A percentile compares a stretch with the other conserved stretches of the same genome.
These are phyloP conservation scores for Chenopodium album DNA, from an alignment of 148 eudicot genomes.

Conservation along the genomic window DNA sequence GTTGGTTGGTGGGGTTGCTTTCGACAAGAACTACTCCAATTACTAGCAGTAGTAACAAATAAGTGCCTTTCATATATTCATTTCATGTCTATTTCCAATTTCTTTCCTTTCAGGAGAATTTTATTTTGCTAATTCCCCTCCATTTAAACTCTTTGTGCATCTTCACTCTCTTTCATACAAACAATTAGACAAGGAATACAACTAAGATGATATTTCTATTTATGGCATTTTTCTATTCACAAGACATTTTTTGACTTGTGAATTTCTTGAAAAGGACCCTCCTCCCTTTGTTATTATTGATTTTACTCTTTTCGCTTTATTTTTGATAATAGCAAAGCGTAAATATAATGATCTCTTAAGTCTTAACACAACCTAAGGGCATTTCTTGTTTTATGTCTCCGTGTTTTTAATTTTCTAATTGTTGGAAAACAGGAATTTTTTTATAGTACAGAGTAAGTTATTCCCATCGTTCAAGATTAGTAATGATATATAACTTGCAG, in stretches of 20 bases:
- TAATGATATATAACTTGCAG: no score
- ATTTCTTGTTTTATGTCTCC: no score
- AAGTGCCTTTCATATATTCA: slow-evolving; percentile 18
- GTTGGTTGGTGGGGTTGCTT: slow-evolving; percentile 35
- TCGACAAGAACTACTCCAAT: slow-evolving; percentile 35
- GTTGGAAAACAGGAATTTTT: no score
- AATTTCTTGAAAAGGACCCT: slow-evolving; percentile 29
- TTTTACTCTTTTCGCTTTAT: background rate
- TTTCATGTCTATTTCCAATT: background rate
- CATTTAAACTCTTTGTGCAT: background rate
- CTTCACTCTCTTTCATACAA: slow-evolving; percentile 1
- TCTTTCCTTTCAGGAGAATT: background rate
- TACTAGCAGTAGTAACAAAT: slow-evolving; percentile 32
- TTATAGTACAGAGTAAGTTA: no score
- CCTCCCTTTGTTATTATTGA: background rate
- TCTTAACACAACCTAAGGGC: no score
- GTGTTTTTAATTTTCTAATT: no score
- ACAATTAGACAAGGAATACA: slow-evolving; percentile 14
- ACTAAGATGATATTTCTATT: slow-evolving; percentile 11
- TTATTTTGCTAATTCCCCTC: background rate
- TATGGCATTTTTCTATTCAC: slow-evolving; percentile 23
- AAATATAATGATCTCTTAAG: no score
- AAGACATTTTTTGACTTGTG: slow-evolving; percentile 23
- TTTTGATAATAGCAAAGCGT: background rate
- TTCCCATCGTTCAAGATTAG: no score